A percentile compares a stretch with the other conserved stretches of the same genome.
phyloP scores from a whole-genome alignment of 1,284 basidiomycete species.

The Melampsora larici-populina region DNA sequence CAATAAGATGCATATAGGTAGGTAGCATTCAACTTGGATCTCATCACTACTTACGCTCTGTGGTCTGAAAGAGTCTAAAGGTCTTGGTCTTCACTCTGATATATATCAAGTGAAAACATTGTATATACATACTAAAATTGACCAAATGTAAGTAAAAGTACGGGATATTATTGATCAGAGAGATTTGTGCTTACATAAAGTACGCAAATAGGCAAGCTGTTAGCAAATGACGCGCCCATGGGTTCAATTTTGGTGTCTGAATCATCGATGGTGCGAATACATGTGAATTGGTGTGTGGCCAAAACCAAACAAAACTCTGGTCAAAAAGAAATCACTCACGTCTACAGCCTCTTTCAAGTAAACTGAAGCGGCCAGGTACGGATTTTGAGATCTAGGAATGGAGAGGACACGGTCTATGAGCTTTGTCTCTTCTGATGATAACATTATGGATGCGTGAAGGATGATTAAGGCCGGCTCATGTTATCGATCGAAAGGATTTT shows the following conservation, averaged over 20 bases:
- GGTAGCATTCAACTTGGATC: background rate
- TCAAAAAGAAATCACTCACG: background rate
- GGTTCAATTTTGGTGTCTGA: background rate
- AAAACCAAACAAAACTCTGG: too few species aligned
- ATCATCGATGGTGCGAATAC: background rate
- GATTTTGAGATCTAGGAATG: background rate
- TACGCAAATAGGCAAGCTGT: background rate
- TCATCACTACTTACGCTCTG: constrained; percentile 15
- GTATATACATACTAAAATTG: constrained; percentile 29
- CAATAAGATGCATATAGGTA: background rate
- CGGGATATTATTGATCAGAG: background rate
- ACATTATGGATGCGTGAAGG: too few species aligned
- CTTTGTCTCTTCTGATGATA: background rate
- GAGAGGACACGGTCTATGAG: background rate
- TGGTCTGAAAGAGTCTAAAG: constrained; percentile 17
- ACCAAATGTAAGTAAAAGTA: background rate
- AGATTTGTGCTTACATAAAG: background rate
- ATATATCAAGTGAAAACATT: constrained; percentile 37
- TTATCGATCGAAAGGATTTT: too few species aligned
- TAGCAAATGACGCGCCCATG: background rate
- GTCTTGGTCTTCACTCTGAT: constrained; percentile 18
- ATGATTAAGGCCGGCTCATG: too few species aligned
- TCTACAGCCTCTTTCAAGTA: background rate
- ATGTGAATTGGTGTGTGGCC: background rate
- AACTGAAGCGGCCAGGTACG: background rate